A percentile compares a stretch with the other conserved stretches of the same genome.
Evolutionary conservation across 495 filamentous ascomycete species (phyloP).

Genomic region (Penicillium tannophilum): DNA sequence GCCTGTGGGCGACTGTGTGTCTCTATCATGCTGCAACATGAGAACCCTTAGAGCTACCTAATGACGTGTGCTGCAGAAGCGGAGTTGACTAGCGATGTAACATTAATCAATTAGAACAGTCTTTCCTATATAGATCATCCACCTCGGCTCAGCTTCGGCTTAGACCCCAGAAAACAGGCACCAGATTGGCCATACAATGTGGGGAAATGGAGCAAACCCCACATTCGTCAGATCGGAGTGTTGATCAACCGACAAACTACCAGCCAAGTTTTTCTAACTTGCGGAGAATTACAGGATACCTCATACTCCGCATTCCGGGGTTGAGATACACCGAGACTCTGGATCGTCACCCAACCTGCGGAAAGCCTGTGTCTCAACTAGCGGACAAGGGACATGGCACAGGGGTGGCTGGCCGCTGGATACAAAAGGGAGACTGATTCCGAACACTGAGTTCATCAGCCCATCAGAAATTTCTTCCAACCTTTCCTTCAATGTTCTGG

Average conservation of each 20-base stretch:
- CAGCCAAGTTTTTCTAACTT: not conserved
- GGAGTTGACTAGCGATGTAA: not conserved
- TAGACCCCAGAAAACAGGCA: conserved; percentile 9
- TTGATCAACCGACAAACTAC: conserved; percentile 9
- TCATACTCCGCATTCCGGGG: not conserved
- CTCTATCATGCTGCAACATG: no score
- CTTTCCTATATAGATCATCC: not conserved
- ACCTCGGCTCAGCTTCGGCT: not conserved
- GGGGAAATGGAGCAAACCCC: conserved; percentile 3
- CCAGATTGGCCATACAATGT: not conserved
- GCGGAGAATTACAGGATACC: not conserved
- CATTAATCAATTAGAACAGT: not conserved
- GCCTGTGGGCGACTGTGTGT: not conserved
- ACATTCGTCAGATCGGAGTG: conserved; percentile 9
- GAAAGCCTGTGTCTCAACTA: not conserved
- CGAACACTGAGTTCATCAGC: not conserved
- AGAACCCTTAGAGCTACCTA: not conserved
- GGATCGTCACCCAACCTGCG: not conserved
- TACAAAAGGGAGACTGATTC: not conserved
- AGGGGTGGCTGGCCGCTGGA: not conserved
- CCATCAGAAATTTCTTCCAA: not conserved
- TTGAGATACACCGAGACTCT: not conserved
- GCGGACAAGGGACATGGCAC: not conserved
- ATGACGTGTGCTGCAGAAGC: no score
- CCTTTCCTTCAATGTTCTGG: not conserved